A percentile compares a stretch with the other conserved stretches of the same genome.
Evolutionary conservation across 208 protist species (phyloP).

Genomic region (Vickermania ingenoplastis): DNA sequence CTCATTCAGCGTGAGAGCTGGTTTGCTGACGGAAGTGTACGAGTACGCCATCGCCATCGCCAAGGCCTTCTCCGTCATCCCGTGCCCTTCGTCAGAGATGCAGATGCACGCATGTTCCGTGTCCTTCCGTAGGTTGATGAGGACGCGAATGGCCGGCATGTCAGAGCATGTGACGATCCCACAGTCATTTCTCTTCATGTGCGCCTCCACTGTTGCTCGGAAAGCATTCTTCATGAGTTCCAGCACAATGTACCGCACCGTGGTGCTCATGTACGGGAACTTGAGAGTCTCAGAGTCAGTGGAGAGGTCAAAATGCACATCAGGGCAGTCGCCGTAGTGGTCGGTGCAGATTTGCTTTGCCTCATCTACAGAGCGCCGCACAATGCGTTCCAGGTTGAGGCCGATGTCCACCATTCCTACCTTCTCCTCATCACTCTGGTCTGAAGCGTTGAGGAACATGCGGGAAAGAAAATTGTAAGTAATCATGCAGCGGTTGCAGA

Average conservation of each 20-base stretch:
- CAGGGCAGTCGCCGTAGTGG: conserved; percentile 84
- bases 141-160: conserved; percentile 69
- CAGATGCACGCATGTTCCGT: conserved; percentile 76
- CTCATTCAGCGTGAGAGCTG: conserved; percentile 21
- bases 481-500: conserved; percentile 61
- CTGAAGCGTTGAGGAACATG: conserved; percentile 58
- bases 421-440: background rate
- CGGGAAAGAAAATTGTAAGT: conserved; percentile 81
- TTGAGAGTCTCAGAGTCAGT: conserved; percentile 44
- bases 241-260: conserved; percentile 91
- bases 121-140: conserved; percentile 60
- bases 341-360: conserved; percentile 86
- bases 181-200: conserved; percentile 58
- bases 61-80: conserved; percentile 67
- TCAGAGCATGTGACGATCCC: conserved; percentile 69
- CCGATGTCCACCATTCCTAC: conserved; percentile 80
- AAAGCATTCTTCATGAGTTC: conserved; percentile 95
- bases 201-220: conserved; percentile 79
- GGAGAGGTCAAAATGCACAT: conserved; percentile 70
- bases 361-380: conserved; percentile 73
- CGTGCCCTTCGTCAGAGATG: conserved; percentile 75
- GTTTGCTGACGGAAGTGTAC: conserved; percentile 85
- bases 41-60: conserved; percentile 88
- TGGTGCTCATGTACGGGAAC: conserved; percentile 90
- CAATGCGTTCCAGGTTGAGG: conserved; percentile 78